phyloP scores from a whole-genome alignment of 2,329 filamentous ascomycete genomes.

The Aspergillus chevalieri region DNA sequence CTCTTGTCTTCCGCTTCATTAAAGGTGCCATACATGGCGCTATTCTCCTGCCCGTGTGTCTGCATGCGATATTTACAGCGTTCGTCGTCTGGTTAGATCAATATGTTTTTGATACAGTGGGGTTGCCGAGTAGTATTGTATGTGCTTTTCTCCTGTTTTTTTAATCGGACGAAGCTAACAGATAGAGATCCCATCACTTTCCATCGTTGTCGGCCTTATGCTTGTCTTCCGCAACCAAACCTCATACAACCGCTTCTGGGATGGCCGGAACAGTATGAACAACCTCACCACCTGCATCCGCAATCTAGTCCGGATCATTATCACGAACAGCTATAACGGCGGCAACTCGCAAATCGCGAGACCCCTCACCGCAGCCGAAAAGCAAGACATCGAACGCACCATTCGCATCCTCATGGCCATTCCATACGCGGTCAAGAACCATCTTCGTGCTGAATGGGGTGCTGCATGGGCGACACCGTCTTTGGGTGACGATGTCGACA shows the following conservation, averaged over 20 bases:
- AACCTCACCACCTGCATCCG: slow-evolving; percentile 53
- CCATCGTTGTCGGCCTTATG: slow-evolving; percentile 62
- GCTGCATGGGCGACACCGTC: slow-evolving; percentile 31
- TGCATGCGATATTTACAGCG: slow-evolving; percentile 55
- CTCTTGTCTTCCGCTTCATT: slow-evolving; percentile 58
- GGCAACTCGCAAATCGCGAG: slow-evolving; percentile 10
- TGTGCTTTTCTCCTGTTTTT: slow-evolving; percentile 9
- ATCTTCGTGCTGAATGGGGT: slow-evolving; percentile 58
- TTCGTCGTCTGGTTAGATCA: slow-evolving; percentile 54
- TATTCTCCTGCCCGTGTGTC: slow-evolving; percentile 51
- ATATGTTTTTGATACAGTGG: slow-evolving; percentile 45
- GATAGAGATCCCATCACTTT: slow-evolving; percentile 52
- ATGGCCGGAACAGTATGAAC: slow-evolving; percentile 52
- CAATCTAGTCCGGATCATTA: slow-evolving; percentile 53
- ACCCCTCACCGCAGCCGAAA: slow-evolving; percentile 39
- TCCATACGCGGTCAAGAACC: slow-evolving; percentile 59
- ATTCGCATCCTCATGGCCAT: slow-evolving; percentile 56
- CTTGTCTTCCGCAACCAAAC: slow-evolving; percentile 62
- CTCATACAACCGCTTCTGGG: slow-evolving; percentile 61
- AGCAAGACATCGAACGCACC: slow-evolving; percentile 53
- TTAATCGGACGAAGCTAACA: slow-evolving; percentile 1
- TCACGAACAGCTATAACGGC: slow-evolving; percentile 42
- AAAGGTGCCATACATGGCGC: slow-evolving; percentile 58
- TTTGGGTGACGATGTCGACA: slow-evolving; percentile 25
- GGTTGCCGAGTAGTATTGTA: slow-evolving; percentile 54